Evolutionary conservation across 352 stramenopile species (phyloP).

Genomic region (Thalassiosira hispida): DNA sequence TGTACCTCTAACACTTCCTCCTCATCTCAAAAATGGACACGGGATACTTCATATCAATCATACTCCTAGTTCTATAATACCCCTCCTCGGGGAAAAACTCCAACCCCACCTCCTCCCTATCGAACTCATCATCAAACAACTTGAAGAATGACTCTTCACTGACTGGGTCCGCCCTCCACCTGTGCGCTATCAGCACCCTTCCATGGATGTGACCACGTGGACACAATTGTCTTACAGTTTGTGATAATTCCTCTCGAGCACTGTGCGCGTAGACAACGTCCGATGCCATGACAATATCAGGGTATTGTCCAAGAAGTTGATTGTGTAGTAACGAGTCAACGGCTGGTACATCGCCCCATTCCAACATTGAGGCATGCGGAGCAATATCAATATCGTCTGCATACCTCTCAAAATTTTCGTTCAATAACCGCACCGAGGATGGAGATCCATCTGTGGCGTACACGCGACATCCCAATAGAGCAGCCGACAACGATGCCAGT

Average conservation of each 20-base stretch:
- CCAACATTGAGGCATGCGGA: constrained; percentile 7
- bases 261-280: constrained; percentile 37
- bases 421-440: constrained; percentile 18
- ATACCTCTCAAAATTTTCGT: constrained; percentile 39
- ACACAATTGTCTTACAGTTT: constrained; percentile 20
- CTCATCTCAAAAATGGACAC: constrained; percentile 36
- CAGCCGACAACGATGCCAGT: constrained; percentile 20
- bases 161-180: constrained; percentile 22
- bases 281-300: constrained; percentile 32
- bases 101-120: constrained; percentile 19
- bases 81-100: constrained; percentile 28
- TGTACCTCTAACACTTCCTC: constrained; percentile 16
- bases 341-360: constrained; percentile 27
- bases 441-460: constrained; percentile 26
- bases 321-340: constrained; percentile 16
- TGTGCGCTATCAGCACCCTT: constrained; percentile 27
- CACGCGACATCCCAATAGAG: constrained; percentile 31
- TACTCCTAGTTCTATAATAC: constrained; percentile 30
- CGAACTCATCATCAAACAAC: constrained; percentile 31
- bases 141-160: constrained; percentile 31
- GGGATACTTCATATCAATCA: constrained; percentile 29
- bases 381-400: neutral
- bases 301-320: constrained; percentile 14
- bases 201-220: constrained; percentile 14
- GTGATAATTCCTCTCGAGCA: constrained; percentile 21